A percentile compares a stretch with the other conserved stretches of the same genome.
These are phyloP conservation scores for Aleurites moluccanus DNA, from an alignment of 441 rosid species.

Conservation along the genomic window DNA sequence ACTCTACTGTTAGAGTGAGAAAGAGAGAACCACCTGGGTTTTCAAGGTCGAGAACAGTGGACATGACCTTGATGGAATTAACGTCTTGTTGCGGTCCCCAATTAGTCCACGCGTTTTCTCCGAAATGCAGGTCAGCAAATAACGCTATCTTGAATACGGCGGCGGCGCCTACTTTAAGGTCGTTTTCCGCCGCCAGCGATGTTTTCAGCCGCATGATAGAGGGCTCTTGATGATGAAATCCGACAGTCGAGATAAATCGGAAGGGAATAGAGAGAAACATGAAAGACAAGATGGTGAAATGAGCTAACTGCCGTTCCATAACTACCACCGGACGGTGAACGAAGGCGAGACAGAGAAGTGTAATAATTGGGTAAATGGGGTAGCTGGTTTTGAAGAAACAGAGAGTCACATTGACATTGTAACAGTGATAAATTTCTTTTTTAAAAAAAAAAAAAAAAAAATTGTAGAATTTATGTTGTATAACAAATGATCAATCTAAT, in stretches of 20 bases:
- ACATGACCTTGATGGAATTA: constrained; percentile 60
- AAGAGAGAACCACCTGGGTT: constrained; percentile 41
- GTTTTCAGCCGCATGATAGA: constrained; percentile 1
- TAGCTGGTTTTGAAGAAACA: background rate
- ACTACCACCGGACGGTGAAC: background rate
- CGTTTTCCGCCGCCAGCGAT: constrained; percentile 18
- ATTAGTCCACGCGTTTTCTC: constrained; percentile 69
- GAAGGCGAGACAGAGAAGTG: background rate
- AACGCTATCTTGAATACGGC: constrained; percentile 51
- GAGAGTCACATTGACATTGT: too few relatives aligned
- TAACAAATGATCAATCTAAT: too few relatives aligned
- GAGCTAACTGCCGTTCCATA: background rate
- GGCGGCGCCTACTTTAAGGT: constrained; percentile 31
- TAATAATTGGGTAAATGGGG: background rate
- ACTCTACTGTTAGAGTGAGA: background rate
- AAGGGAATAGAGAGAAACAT: background rate
- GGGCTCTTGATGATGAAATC: background rate
- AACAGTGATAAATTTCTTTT: too few relatives aligned
- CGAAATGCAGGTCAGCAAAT: constrained; percentile 82
- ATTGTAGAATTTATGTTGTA: too few relatives aligned
- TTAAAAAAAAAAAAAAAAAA: too few relatives aligned
- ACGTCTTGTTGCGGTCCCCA: constrained; percentile 76
- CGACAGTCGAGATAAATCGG: background rate
- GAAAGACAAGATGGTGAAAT: background rate
- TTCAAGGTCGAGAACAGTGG: constrained; percentile 58